Evolutionary conservation across 345 rosid species (phyloP).

Genomic region (Erucastrum elatum): DNA sequence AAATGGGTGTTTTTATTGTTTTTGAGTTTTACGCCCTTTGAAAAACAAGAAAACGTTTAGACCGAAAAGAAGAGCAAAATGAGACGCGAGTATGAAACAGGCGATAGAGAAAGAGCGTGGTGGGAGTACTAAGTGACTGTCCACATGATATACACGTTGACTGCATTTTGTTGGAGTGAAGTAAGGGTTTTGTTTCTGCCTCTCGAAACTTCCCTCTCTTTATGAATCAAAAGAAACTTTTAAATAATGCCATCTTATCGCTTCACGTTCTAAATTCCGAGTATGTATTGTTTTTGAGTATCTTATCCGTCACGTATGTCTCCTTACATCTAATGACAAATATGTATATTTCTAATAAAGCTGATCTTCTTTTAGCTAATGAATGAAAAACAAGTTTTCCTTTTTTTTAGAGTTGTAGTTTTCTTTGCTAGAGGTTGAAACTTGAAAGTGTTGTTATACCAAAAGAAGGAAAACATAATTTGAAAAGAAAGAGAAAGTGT

Average conservation of each 20-base stretch:
- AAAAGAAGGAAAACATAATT: not conserved
- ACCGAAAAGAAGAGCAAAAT: not conserved
- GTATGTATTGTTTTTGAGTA: slow-evolving; percentile 36
- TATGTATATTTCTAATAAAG: not conserved
- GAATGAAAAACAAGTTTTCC: not conserved
- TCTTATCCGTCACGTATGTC: slow-evolving; percentile 36
- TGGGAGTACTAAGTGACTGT: not conserved
- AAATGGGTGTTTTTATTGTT: not conserved
- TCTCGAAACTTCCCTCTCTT: slow-evolving; percentile 29
- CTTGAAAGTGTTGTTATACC: not conserved
- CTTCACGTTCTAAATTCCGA: slow-evolving; percentile 10
- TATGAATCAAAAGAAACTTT: not conserved
- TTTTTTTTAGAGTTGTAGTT: not conserved
- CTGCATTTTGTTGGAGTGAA: slow-evolving; percentile 27
- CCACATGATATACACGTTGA: slow-evolving; percentile 24
- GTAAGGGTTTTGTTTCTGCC: slow-evolving; percentile 13
- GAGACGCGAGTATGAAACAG: slow-evolving; percentile 15
- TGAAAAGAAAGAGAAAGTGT: not conserved
- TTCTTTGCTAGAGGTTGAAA: not conserved
- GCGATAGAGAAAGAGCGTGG: slow-evolving; percentile 12
- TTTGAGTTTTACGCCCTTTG: not conserved
- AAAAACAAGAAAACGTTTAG: not conserved
- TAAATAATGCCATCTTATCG: slow-evolving; percentile 9
- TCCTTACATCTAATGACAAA: not conserved
- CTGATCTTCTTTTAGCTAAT: not conserved